Evolutionary conservation across 768 basidiomycete species (phyloP).

Genomic region (Russula vinacea): DNA sequence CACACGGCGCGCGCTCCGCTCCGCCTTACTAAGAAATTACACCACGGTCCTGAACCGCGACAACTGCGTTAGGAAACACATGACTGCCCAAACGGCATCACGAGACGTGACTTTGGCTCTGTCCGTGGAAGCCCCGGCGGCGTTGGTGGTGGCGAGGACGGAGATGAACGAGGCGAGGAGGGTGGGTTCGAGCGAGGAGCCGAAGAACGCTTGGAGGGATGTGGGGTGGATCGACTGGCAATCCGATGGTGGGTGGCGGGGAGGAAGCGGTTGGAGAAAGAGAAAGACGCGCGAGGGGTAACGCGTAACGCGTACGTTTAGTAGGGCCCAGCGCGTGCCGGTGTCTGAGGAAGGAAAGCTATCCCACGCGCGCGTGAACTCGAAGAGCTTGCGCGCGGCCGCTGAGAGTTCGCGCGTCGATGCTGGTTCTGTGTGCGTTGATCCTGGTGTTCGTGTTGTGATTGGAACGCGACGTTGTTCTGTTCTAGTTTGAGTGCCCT

Average conservation of each 20-base stretch:
- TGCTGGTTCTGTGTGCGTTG: conserved; percentile 12
- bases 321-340: conserved; percentile 53
- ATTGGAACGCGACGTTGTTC: no score
- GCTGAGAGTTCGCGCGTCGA: conserved; percentile 40
- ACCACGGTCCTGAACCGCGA: conserved; percentile 62
- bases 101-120: not conserved
- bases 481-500: conserved; percentile 61
- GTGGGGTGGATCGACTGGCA: conserved; percentile 53
- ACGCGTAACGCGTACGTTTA: conserved; percentile 57
- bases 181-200: conserved; percentile 65
- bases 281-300: not conserved
- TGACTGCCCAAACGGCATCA: conserved; percentile 39
- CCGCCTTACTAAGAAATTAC: conserved; percentile 56
- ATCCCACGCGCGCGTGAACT: conserved; percentile 63
- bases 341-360: conserved; percentile 34
- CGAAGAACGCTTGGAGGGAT: conserved; percentile 59
- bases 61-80: conserved; percentile 52
- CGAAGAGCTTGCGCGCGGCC: conserved; percentile 43
- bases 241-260: no score
- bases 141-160: conserved; percentile 41
- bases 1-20: conserved; percentile 50
- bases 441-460: conserved; percentile 16
- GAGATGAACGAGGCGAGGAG: conserved; percentile 57
- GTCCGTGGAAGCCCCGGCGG: conserved; percentile 20
- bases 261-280: not conserved